Percentiles rank a stretch among this genome's conserved stretches.
Evolutionary conservation across 257 asterid species (phyloP).

Genomic region (Striga asiatica): DNA sequence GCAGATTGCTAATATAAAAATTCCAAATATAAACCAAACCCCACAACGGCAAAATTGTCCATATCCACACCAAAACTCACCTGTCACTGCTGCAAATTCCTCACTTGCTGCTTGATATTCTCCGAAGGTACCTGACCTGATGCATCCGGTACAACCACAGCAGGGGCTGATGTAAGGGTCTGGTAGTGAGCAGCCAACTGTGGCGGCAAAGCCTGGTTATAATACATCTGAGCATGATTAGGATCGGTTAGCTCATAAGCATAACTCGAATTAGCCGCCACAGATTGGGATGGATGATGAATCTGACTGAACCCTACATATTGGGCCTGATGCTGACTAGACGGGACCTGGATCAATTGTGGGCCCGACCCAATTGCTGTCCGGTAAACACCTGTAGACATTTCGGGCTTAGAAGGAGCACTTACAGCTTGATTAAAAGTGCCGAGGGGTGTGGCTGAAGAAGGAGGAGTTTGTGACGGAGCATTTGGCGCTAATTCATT

Average conservation of each 20-base stretch:
- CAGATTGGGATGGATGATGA: slow-evolving; percentile 67
- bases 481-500: slow-evolving; percentile 43
- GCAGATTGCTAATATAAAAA: slow-evolving; percentile 26
- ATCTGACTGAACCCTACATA: slow-evolving; percentile 67
- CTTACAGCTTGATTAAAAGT: slow-evolving; percentile 36
- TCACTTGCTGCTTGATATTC: slow-evolving; percentile 43
- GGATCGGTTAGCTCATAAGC: slow-evolving; percentile 63
- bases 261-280: slow-evolving; percentile 43
- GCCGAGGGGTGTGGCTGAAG: slow-evolving; percentile 29
- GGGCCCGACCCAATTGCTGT: slow-evolving; percentile 41
- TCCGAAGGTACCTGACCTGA: slow-evolving; percentile 49
- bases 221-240: slow-evolving; percentile 54
- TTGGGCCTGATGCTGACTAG: slow-evolving; percentile 45
- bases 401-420: slow-evolving; percentile 50
- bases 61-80: slow-evolving; percentile 40
- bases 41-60: slow-evolving; percentile 68
- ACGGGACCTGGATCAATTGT: slow-evolving; percentile 50
- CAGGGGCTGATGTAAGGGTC: slow-evolving; percentile 45
- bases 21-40: slow-evolving; percentile 31
- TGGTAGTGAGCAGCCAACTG: slow-evolving; percentile 71
- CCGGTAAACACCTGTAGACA: slow-evolving; percentile 51
- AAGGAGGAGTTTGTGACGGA: slow-evolving; percentile 40
- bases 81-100: slow-evolving; percentile 42
- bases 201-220: slow-evolving; percentile 54
- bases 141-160: slow-evolving; percentile 31